Conservation (phyloP, 768 basidiomycete genomes). For the Trametes gibbosa region DNA sequence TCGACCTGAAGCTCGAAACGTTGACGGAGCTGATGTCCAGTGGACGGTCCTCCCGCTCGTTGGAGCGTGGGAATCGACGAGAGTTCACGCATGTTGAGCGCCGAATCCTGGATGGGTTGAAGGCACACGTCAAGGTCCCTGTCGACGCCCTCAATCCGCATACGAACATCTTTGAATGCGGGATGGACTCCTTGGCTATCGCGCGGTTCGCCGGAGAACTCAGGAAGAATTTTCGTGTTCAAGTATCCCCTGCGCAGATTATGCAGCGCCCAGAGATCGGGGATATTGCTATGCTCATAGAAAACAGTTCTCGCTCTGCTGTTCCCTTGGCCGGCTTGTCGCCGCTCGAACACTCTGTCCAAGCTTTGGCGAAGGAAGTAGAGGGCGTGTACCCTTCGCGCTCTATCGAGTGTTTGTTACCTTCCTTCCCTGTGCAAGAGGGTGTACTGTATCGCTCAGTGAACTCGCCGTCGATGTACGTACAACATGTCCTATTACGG, state of each 20-base stretch:
- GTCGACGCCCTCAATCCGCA: constrained; percentile 13
- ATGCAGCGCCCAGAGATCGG: constrained; percentile 28
- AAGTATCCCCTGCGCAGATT: constrained; percentile 30
- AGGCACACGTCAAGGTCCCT: constrained; percentile 21
- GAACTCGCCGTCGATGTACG: constrained; percentile 38
- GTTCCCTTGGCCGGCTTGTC: neutral
- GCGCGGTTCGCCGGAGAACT: constrained; percentile 26
- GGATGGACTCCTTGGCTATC: constrained; percentile 33
- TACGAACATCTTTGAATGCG: constrained; percentile 34
- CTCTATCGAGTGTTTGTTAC: constrained; percentile 28
- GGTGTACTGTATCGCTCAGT: constrained; percentile 44
- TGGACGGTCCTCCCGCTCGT: neutral
- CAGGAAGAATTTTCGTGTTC: constrained; percentile 17
- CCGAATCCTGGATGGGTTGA: constrained; percentile 36
- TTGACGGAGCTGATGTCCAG: constrained; percentile 17
- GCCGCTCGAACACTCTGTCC: constrained; percentile 3
- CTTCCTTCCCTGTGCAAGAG: constrained; percentile 47
- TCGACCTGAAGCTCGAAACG: constrained; percentile 21
- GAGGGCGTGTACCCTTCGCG: neutral
- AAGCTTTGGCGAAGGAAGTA: neutral
- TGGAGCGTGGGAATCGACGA: neutral
- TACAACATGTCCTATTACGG: constrained; percentile 42
- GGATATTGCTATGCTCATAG: constrained; percentile 21
- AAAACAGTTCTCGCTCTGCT: neutral
- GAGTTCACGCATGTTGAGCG: constrained; percentile 32